Evolutionary conservation across 106 monocot species (phyloP), one percentile per base, ranked within the genome.

Genomic region (Dendrobium nobile): DNA sequence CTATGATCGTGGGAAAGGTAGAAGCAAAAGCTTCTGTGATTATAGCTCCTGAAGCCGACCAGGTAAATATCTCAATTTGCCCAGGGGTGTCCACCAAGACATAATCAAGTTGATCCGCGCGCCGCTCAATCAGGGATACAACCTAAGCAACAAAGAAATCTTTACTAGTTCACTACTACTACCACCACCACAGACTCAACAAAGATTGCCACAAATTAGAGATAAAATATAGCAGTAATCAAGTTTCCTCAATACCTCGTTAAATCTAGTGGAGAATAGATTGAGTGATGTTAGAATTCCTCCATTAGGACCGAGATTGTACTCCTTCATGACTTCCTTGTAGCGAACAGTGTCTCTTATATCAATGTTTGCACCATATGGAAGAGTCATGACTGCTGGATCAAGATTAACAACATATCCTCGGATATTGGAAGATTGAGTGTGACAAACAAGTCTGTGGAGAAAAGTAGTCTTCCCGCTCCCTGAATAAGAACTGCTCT

Each of bases 271-370:
- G 1, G 95, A 51, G 70, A 98, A 98, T 13, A 95, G 88, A 81
- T 98, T 95, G 8, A 98, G 81, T 7, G 92, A 98, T 20, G 98
- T 98, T 27, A 98, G 88, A 79, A 98, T 98, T 26, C 95, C 98
- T 3, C 98, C 98, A 77, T 98, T 98, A 13, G 98, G 98, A 1
- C 98, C 98, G 16, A 98, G 92, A 42, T 91, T 90, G 80, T 89
- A 95, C 86, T 98, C 98, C 84, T 98, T 98, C 95, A 98, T 98
- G 37, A 98, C 98, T 79, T 98, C 95, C 89, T 98, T 98, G 73
- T 95, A 98, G 11, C 80, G 87, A 55, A 98, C 88, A 7, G 95
- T 98, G 72, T 98, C 98, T 54, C 98, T 83, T 27, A 98, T 98
- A 81, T 98, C 98, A 58, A 98, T 98, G 75, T 98, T 98, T 37